A percentile compares a stretch with the other conserved stretches of the same genome.
Conservation (phyloP, 2,329 filamentous ascomycete genomes). For the Fusarium equiseti region DNA sequence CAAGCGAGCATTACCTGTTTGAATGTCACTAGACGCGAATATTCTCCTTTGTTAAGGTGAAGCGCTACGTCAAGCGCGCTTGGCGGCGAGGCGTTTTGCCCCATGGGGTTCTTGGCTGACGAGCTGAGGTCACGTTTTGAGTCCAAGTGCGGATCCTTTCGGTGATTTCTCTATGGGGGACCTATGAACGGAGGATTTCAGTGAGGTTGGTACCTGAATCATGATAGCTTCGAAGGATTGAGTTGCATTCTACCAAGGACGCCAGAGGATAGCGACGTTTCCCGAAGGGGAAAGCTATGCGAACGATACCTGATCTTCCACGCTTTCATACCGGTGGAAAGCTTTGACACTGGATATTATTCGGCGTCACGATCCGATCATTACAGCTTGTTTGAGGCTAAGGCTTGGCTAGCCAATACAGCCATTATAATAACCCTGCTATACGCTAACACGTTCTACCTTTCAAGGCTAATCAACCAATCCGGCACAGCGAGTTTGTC, state of each 20-base stretch:
- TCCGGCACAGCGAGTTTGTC: too few relatives aligned
- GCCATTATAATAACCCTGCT: too few relatives aligned
- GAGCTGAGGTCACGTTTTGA: not conserved
- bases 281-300: not conserved
- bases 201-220: not conserved
- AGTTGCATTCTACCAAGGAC: not conserved
- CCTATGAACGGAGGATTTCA: rapidly evolving
- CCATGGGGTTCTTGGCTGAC: not conserved
- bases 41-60: not conserved
- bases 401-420: not conserved
- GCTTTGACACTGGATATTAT: not conserved
- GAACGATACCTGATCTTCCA: not conserved
- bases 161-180: not conserved
- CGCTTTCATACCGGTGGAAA: not conserved
- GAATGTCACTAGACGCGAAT: not conserved
- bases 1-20: not conserved
- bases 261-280: not conserved
- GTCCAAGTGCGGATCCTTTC: not conserved
- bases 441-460: too few relatives aligned
- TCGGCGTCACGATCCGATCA: not conserved
- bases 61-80: not conserved
- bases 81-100: not conserved
- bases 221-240: not conserved
- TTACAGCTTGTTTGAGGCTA: not conserved
- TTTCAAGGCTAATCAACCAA: too few relatives aligned